Percentiles rank a stretch among this genome's conserved stretches.
These are phyloP conservation scores for Sporisorium iseilematis-ciliati DNA, from an alignment of 1,284 basidiomycete genomes.

Conservation along the genomic window DNA sequence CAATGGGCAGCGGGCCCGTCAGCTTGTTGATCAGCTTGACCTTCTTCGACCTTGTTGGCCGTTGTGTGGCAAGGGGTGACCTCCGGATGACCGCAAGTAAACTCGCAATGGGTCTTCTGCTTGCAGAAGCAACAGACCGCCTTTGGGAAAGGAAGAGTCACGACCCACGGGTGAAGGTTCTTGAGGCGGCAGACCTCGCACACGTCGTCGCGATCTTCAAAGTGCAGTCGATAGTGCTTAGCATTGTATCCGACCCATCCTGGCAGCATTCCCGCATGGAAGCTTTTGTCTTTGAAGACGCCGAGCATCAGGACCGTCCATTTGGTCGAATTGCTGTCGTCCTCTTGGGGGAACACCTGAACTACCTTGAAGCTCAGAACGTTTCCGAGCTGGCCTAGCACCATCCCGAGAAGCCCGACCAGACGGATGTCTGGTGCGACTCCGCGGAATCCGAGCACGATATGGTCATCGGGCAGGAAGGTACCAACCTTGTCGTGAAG, in stretches of 20 bases:
- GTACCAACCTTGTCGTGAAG: constrained; percentile 1
- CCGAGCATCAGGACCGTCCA: constrained; percentile 3
- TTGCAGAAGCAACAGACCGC: neutral
- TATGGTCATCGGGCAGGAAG: constrained; percentile 7
- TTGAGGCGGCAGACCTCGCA: constrained; percentile 1
- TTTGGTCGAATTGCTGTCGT: neutral
- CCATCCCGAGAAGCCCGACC: neutral
- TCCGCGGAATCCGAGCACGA: constrained; percentile 3
- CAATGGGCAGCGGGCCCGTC: too few species aligned
- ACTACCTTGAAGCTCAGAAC: neutral
- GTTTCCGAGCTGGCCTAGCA: neutral
- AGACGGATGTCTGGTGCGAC: neutral
- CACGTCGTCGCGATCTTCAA: constrained; percentile 5
- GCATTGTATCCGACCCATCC: neutral
- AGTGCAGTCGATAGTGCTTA: constrained; percentile 1
- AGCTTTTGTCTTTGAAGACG: neutral
- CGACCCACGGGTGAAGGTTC: neutral
- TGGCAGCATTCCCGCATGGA: constrained; percentile 9
- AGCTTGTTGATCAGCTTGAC: too few species aligned
- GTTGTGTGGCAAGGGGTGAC: too few species aligned
- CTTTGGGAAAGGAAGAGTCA: neutral
- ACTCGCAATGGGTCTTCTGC: neutral
- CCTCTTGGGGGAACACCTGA: neutral
- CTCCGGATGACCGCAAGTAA: neutral
- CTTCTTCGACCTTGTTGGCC: too few species aligned